A percentile compares a stretch with the other conserved stretches of the same genome.
These are phyloP conservation scores for Adansonia grandidieri DNA, from an alignment of 441 rosid genomes.

Conservation along the genomic window DNA sequence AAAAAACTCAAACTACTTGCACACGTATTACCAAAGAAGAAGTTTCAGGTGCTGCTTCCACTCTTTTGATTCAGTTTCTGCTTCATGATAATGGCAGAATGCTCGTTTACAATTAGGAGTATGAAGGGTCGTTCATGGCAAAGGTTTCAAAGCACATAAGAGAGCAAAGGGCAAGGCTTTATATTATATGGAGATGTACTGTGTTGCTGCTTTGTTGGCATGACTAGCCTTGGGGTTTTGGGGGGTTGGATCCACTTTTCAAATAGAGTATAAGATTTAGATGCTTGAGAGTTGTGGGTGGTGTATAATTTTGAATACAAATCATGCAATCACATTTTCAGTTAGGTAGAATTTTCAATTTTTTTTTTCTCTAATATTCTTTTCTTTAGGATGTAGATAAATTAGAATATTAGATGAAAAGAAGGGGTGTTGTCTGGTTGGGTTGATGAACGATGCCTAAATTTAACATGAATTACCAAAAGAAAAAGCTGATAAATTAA, in stretches of 20 bases:
- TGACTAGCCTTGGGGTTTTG: constrained; percentile 34
- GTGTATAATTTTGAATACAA: not conserved
- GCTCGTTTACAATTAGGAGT: constrained; percentile 37
- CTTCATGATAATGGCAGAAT: constrained; percentile 28
- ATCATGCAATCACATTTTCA: not conserved
- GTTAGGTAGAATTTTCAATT: not conserved
- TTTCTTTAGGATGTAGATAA: not conserved
- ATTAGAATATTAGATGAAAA: constrained; percentile 12
- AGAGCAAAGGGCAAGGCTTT: constrained; percentile 69
- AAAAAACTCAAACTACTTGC: not conserved
- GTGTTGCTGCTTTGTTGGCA: constrained; percentile 73
- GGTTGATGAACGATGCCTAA: not conserved
- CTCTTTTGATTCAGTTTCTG: not conserved
- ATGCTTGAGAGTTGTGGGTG: not conserved
- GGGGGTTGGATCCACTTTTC: not conserved
- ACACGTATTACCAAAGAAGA: not conserved
- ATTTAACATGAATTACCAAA: not conserved
- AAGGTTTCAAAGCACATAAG: constrained; percentile 67
- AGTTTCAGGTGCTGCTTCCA: not conserved
- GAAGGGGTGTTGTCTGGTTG: not conserved
- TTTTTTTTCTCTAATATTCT: not conserved
- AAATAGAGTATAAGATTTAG: not conserved
- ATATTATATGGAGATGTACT: constrained; percentile 83
- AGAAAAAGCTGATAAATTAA: not conserved
- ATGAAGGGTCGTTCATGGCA: constrained; percentile 59